These are phyloP conservation scores for Pyrenochaeta sp. DNA, from an alignment of 2,329 filamentous ascomycete genomes.

Conservation along the genomic window DNA sequence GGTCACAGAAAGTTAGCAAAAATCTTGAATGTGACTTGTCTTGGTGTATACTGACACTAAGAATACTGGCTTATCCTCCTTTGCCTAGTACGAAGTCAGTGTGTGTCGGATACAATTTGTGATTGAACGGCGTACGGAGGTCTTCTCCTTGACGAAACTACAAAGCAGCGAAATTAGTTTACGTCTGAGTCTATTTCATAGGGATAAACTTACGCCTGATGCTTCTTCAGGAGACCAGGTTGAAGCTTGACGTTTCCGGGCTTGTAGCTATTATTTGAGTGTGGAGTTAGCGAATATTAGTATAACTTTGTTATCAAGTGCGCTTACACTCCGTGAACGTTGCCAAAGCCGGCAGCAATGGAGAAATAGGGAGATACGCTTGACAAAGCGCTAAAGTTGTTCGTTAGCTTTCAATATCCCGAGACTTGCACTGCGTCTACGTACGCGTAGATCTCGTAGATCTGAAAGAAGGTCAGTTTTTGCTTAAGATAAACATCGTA, in stretches of 20 bases:
- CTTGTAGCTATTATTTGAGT: conserved; percentile 70
- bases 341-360: conserved; percentile 84
- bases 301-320: background rate
- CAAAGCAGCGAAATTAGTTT: background rate
- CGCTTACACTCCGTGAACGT: conserved; percentile 87
- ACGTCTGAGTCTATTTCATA: background rate
- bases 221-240: conserved; percentile 94
- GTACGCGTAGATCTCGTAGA: conserved; percentile 41
- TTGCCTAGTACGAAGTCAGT: background rate
- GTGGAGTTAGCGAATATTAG: background rate
- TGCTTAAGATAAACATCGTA: conserved; percentile 20
- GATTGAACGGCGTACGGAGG: background rate
- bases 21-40: too few relatives aligned
- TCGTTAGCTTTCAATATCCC: conserved; percentile 39
- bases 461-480: conserved; percentile 15
- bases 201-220: conserved; percentile 74
- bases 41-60: conserved; percentile 67
- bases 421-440: background rate
- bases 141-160: conserved; percentile 75
- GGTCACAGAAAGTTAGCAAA: too few relatives aligned
- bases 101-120: background rate
- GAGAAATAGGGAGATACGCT: conserved; percentile 91
- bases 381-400: conserved; percentile 50
- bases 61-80: conserved; percentile 75
- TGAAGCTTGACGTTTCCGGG: conserved; percentile 96